phyloP scores from a whole-genome alignment of 106 monocot genomes.

The Dioscorea alata region DNA sequence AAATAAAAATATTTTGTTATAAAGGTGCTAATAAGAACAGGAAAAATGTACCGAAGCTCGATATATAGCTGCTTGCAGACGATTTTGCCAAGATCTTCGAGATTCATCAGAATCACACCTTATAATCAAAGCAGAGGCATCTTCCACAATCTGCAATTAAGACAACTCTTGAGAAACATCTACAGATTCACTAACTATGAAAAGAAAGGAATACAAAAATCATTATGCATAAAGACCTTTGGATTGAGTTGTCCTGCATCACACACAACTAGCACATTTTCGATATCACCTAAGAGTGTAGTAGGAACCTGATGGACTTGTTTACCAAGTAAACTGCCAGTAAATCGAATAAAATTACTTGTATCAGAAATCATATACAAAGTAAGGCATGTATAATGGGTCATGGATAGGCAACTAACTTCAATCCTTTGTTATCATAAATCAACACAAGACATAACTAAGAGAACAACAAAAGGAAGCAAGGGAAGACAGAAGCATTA shows the following conservation, averaged over 20 bases:
- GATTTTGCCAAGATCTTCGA: constrained; percentile 66
- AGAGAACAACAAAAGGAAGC: neutral
- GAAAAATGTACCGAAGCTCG: constrained; percentile 74
- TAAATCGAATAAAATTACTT: neutral
- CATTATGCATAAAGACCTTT: constrained; percentile 44
- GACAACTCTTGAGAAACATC: neutral
- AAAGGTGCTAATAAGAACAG: constrained; percentile 1
- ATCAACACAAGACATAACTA: too few relatives aligned
- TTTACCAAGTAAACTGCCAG: constrained; percentile 83
- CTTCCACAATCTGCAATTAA: constrained; percentile 71
- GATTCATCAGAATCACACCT: constrained; percentile 60
- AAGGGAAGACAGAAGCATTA: neutral
- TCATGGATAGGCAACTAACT: too few relatives aligned
- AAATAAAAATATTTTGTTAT: neutral
- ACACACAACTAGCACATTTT: constrained; percentile 70
- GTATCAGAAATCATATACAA: too few relatives aligned
- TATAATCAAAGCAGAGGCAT: constrained; percentile 71
- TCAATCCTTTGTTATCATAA: too few relatives aligned
- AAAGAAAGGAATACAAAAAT: neutral
- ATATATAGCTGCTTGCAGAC: constrained; percentile 88
- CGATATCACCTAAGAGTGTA: constrained; percentile 43
- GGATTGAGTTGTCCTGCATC: constrained; percentile 61
- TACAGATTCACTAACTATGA: neutral
- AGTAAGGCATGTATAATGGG: too few relatives aligned
- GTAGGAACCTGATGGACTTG: constrained; percentile 71